Conservation (phyloP, 257 asterid genomes). For the Perilla frutescens region DNA sequence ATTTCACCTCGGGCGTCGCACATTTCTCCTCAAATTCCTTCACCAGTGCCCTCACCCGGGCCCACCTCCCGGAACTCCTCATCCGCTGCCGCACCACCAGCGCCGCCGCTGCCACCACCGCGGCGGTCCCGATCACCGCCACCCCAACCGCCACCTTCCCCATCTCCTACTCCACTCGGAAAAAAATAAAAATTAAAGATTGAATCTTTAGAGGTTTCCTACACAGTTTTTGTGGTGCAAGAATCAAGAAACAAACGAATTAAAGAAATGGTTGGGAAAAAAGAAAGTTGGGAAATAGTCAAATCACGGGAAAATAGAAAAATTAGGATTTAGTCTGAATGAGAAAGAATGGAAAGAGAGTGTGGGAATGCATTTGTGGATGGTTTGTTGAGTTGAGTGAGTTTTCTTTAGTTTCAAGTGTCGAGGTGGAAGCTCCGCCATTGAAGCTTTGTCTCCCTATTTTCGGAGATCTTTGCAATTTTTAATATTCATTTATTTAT, state of each 20-base stretch:
- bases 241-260: slow-evolving; percentile 18
- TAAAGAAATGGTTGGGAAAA: not conserved
- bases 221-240: slow-evolving; percentile 14
- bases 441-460: slow-evolving; percentile 30
- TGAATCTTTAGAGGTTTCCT: not conserved
- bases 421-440: slow-evolving; percentile 35
- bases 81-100: slow-evolving; percentile 69
- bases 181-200: not conserved
- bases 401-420: slow-evolving; percentile 22
- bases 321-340: slow-evolving; percentile 20
- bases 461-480: slow-evolving; percentile 17
- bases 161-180: slow-evolving; percentile 42
- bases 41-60: slow-evolving; percentile 54
- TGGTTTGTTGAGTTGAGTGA: slow-evolving; percentile 27
- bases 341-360: slow-evolving; percentile 27
- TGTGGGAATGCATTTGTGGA: slow-evolving; percentile 20
- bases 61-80: slow-evolving; percentile 68
- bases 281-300: slow-evolving; percentile 31
- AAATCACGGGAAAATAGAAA: slow-evolving; percentile 34
- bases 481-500: not conserved
- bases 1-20: slow-evolving; percentile 66
- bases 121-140: slow-evolving; percentile 79
- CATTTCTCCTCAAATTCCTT: slow-evolving; percentile 81
- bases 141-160: slow-evolving; percentile 71
- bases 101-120: slow-evolving; percentile 68